phyloP scores from a whole-genome alignment of 2,329 filamentous ascomycete genomes.

The Phialophora verrucosa region DNA sequence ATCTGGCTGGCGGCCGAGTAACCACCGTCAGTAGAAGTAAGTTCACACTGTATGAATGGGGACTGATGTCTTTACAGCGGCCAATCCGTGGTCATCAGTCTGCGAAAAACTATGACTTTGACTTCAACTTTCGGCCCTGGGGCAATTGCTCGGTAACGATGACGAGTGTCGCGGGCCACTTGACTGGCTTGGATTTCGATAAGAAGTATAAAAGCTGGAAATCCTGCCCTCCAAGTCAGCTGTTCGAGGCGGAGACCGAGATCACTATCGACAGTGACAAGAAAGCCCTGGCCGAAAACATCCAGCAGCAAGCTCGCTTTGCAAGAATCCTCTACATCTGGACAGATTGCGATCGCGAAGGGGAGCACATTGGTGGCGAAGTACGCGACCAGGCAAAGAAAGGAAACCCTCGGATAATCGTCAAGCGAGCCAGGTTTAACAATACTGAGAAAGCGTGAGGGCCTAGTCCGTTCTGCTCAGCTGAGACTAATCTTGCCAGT shows the following conservation, averaged over 20 bases:
- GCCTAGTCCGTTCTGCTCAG: not conserved
- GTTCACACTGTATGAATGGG: not conserved
- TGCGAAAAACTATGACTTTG: slow-evolving; percentile 93
- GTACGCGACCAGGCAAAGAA: slow-evolving; percentile 80
- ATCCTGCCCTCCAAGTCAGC: slow-evolving; percentile 74
- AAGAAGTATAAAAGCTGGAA: slow-evolving; percentile 77
- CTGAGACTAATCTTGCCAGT: slow-evolving; percentile 50
- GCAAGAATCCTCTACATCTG: slow-evolving; percentile 86
- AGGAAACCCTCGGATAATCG: slow-evolving; percentile 73
- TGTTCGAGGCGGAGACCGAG: slow-evolving; percentile 81
- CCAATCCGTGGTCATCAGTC: slow-evolving; percentile 72
- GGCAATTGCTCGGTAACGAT: slow-evolving; percentile 85
- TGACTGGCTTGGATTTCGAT: slow-evolving; percentile 80
- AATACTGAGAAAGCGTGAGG: slow-evolving; percentile 89
- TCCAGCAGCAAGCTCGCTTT: slow-evolving; percentile 75
- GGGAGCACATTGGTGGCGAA: slow-evolving; percentile 93
- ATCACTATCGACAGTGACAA: slow-evolving; percentile 77
- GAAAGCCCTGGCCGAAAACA: slow-evolving; percentile 80
- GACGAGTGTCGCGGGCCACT: slow-evolving; percentile 89
- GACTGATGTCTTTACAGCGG: slow-evolving; percentile 56
- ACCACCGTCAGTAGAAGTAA: slow-evolving; percentile 65
- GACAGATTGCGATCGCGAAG: slow-evolving; percentile 98
- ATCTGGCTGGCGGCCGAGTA: slow-evolving; percentile 78
- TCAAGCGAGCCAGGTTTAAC: slow-evolving; percentile 89
- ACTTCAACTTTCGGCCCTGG: slow-evolving; percentile 84